Conservation (phyloP, 2,329 filamentous ascomycete species). For the Nectriaceae sp. region DNA sequence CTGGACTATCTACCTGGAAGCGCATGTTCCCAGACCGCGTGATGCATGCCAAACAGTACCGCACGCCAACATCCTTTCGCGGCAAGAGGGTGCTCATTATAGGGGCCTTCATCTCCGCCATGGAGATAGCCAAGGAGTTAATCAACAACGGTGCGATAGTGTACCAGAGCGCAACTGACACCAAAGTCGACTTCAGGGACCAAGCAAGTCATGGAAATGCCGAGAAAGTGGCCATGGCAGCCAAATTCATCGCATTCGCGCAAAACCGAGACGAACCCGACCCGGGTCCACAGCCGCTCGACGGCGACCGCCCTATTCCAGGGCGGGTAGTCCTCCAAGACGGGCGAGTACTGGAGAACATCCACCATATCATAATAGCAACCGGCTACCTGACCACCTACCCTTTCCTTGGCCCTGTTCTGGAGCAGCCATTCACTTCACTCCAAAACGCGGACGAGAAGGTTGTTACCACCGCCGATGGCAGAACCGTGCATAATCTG, state of each 20-base stretch:
- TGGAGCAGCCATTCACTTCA: conserved; percentile 52
- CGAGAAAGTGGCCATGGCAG: conserved; percentile 51
- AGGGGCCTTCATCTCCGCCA: conserved; percentile 48
- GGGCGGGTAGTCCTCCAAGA: conserved; percentile 53
- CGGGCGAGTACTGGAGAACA: conserved; percentile 51
- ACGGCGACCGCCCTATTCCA: conserved; percentile 44
- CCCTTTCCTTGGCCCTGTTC: conserved; percentile 35
- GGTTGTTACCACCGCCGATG: conserved; percentile 56
- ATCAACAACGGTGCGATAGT: conserved; percentile 32
- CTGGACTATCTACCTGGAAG: conserved; percentile 59
- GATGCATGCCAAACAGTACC: conserved; percentile 71
- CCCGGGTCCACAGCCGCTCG: conserved; percentile 3
- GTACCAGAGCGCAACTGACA: conserved; percentile 32
- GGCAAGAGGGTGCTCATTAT: conserved; percentile 52
- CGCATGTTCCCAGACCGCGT: conserved; percentile 51
- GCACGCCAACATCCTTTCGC: conserved; percentile 57
- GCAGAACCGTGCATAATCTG: conserved; percentile 65
- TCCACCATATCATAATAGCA: conserved; percentile 63
- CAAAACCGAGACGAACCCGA: neutral
- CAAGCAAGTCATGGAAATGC: conserved; percentile 48
- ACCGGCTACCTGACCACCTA: conserved; percentile 69
- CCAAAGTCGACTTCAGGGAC: neutral
- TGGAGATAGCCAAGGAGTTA: conserved; percentile 42
- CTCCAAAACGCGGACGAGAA: conserved; percentile 35
- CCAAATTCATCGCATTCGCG: conserved; percentile 35